These are phyloP conservation scores for Colletotrichum sp. DNA, from an alignment of 2,329 filamentous ascomycete genomes.

Conservation along the genomic window DNA sequence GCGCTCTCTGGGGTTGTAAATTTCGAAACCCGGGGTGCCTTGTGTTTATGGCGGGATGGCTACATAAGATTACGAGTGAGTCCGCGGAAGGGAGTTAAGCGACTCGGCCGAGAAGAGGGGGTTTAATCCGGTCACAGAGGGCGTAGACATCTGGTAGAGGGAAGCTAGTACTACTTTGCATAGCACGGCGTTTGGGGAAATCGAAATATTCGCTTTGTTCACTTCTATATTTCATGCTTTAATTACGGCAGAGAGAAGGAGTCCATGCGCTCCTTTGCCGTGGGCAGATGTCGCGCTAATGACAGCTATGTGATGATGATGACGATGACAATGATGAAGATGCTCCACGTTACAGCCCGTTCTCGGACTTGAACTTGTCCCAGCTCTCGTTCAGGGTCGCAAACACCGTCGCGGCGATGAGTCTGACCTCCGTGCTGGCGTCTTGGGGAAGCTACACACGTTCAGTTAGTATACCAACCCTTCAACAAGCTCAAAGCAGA, in stretches of 20 bases:
- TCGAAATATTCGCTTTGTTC: conserved; percentile 13
- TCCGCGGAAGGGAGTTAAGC: not conserved
- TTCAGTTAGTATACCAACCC: not conserved
- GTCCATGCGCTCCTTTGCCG: not conserved
- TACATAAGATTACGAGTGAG: no score
- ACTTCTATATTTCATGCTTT: not conserved
- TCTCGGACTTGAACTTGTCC: conserved; percentile 76
- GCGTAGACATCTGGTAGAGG: not conserved
- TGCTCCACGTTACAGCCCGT: conserved; percentile 68
- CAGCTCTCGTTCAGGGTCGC: conserved; percentile 74
- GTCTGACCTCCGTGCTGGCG: conserved; percentile 67
- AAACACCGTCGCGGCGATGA: conserved; percentile 71
- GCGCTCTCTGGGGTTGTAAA: conserved; percentile 77
- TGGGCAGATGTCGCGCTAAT: not conserved
- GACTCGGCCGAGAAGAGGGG: not conserved
- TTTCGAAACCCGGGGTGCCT: no score
- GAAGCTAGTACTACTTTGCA: conserved; percentile 2
- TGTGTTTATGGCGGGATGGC: no score
- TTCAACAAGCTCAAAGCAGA: not conserved
- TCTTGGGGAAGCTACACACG: conserved; percentile 63
- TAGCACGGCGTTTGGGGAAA: conserved; percentile 28
- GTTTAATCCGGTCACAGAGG: not conserved
- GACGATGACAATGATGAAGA: no score
- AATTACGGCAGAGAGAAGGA: not conserved
- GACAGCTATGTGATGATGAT: not conserved